phyloP scores from a whole-genome alignment of 2,329 filamentous ascomycete genomes.

The Alternaria conjuncta region DNA sequence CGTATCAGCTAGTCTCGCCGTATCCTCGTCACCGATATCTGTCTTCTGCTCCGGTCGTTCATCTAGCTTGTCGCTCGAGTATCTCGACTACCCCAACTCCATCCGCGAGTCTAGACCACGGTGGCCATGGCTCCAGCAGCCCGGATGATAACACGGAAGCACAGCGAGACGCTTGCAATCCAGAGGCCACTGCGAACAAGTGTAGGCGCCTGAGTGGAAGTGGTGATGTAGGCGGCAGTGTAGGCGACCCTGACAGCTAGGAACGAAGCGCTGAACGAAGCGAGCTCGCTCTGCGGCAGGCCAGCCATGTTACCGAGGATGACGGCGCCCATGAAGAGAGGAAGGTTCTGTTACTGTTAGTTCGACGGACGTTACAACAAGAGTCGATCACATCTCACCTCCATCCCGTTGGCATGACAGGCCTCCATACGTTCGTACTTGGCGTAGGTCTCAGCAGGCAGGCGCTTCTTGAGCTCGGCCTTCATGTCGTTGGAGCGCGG shows the following conservation, averaged over 20 bases:
- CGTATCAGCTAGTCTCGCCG: background rate
- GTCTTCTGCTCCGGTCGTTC: background rate
- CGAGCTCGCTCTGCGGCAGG: conserved; percentile 41
- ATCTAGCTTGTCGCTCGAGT: background rate
- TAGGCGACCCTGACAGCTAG: conserved; percentile 48
- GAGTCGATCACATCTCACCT: conserved; percentile 24
- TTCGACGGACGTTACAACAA: background rate
- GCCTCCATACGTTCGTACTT: conserved; percentile 54
- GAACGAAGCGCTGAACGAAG: conserved; percentile 46
- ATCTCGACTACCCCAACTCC: background rate
- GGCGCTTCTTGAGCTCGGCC: conserved; percentile 44
- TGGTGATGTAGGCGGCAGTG: conserved; percentile 47
- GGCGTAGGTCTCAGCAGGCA: conserved; percentile 47
- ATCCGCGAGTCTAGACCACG: background rate
- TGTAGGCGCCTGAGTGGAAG: conserved; percentile 29
- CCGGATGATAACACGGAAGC: conserved; percentile 28
- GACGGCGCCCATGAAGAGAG: conserved; percentile 54
- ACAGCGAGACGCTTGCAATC: conserved; percentile 25
- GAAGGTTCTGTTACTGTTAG: conserved; percentile 44
- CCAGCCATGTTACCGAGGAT: conserved; percentile 53
- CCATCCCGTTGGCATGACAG: conserved; percentile 55
- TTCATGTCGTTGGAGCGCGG: conserved; percentile 48
- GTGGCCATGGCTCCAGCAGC: conserved; percentile 30
- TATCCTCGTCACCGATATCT: background rate
- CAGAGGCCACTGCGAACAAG: conserved; percentile 28